Base-by-base conservation (phyloP, 2,329 filamentous ascomycete species). In the Colletotrichum sidae region DNA sequence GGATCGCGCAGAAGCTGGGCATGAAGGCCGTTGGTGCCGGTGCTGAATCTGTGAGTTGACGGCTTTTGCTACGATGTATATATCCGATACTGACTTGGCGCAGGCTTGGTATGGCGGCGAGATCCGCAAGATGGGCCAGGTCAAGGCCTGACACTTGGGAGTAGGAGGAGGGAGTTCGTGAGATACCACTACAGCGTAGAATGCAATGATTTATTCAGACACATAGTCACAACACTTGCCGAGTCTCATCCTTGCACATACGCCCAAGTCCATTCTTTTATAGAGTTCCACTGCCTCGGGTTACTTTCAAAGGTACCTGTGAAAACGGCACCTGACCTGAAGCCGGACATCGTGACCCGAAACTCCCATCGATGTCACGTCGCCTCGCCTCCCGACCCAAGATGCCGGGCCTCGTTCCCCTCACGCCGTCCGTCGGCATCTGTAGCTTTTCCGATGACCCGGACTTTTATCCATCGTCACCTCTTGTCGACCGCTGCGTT, bases 1-100 rank as follows among this genome's bases (percentile, higher is more conserved):
- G 72, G 68, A 45, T 75, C 1, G 55, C 65, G 7, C 69, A 71
- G 45, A 49, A 69, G 46, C 66, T 76, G 2, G 71, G 71, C 2
- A 41, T 68, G 2, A 67, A 70, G 41, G 57, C 51, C 7, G 53
- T 72, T 2, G 71, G 71, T 10, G 70, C 69, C 6, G 71, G 70
- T 11, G 63, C 67, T 13, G 70, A 71, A 44, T 67, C 58, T 45
- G 71, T 72, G 46, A 67, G 71, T 69, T 38, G 38, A 3, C 12
- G 1, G 7, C 25, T n/a, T 5, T 17, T 12, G 12, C 10, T 13
- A 3, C 6, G n/a, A 11, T 13, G 15, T 25, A 8, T 1, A 4
- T 6, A 3, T 11, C n/a, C 6, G 7, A 25, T 12, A 15, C 39
- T 60, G 10, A 42, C 38, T 11, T 5, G 0, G 4, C 11, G 12